Base-by-base conservation (phyloP, 345 rosid species). In the Bruguiera gymnorhiza region DNA sequence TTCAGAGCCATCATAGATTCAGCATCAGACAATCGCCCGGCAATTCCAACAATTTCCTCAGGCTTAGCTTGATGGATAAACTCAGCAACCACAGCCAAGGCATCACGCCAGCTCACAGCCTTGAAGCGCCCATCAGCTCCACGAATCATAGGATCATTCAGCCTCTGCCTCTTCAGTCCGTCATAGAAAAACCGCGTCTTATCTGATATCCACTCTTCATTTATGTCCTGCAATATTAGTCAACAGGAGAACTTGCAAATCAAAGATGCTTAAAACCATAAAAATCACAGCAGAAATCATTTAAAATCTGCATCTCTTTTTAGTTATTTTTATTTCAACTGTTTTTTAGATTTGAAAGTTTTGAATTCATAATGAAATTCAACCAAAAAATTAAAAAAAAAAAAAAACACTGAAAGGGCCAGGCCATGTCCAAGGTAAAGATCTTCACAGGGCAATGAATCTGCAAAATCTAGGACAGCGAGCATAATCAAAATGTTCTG, bases 191-290 rank as follows among this genome's bases (percentile, higher is more conserved):
- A 96, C 50, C 99, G 84, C 29, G 98, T 96, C 83, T 96, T 96
- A 75, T 96, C 99, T 58, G 99, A 96, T 81, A 96, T 92, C 99
- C 99, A 96, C 74, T 96, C 99, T 81, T 96, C 98, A 75, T 96
- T 96, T 68, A 96, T 90, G 62, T 96, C 99, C 99, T 96, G 88
- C 70, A 79, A 83, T 32, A 81, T 13, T 61, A 51, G 30, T 29
- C 53, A 80, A 31, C 63, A 65, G 3, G 61, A 65, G 37, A 77
- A 63, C 32, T 23, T 39, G 23, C 16, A 63, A 52, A 55, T 6
- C 5, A 21, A n/a, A 72, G 59, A 60, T 24, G 63, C 71, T 54
- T 54, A 61, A 60, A 48, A 39, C 18, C 24, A 48, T 48, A 30
- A 51, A 36, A 52, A 16, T 7, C 10, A 54, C 30, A 46, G 29